Conservation (phyloP, 441 rosid species). For the Bruguiera hainesii region DNA sequence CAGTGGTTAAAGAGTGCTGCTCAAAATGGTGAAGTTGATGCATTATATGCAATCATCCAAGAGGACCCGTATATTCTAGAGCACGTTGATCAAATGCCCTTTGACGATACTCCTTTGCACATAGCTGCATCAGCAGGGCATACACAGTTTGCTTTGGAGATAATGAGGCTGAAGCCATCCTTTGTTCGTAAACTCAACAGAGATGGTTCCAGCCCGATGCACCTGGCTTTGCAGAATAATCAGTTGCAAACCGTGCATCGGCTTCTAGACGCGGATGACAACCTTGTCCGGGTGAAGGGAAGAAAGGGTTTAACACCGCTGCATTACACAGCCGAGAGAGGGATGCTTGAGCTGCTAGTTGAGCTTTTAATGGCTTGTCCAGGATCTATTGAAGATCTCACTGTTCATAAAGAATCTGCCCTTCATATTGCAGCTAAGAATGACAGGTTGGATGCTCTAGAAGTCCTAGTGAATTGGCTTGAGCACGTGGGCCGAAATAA, state of each 20-base stretch:
- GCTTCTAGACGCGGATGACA: conserved; percentile 13
- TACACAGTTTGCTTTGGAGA: conserved; percentile 26
- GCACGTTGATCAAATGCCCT: neutral
- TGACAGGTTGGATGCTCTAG: no score
- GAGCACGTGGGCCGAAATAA: neutral
- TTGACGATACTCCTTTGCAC: conserved; percentile 34
- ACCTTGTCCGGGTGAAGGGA: conserved; percentile 27
- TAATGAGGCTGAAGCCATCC: conserved; percentile 28
- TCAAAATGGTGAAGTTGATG: neutral
- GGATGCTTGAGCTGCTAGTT: no score
- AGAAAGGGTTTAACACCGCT: conserved; percentile 30
- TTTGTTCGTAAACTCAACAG: conserved; percentile 20
- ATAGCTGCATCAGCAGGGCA: conserved; percentile 25
- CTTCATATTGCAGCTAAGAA: neutral
- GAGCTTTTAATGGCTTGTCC: no score
- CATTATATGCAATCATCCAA: neutral
- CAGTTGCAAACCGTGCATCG: neutral
- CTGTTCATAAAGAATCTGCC: no score
- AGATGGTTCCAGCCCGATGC: conserved; percentile 15
- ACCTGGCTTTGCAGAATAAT: conserved; percentile 2
- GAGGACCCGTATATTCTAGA: neutral
- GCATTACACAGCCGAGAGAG: conserved; percentile 6
- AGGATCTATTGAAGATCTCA: no score
- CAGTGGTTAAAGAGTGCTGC: neutral
- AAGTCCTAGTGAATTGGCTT: no score